phyloP scores from a whole-genome alignment of 495 filamentous ascomycete genomes.

The Xylaria telfairii region DNA sequence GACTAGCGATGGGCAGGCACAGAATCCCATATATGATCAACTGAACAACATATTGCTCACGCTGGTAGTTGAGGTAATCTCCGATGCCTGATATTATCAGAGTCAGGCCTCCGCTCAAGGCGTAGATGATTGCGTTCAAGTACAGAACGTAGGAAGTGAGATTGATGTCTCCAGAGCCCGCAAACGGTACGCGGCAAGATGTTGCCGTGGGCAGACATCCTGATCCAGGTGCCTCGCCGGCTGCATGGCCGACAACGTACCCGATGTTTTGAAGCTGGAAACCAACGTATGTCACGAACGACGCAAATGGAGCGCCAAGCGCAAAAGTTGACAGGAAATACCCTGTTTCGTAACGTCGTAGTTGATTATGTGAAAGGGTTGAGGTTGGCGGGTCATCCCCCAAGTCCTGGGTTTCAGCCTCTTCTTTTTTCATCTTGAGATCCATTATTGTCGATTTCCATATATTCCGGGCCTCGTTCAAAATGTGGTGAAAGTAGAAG shows the following conservation, averaged over 20 bases:
- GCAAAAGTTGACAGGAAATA: conserved; percentile 10
- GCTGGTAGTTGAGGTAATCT: not conserved
- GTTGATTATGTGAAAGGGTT: not conserved
- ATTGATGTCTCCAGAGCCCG: not conserved
- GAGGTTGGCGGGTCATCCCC: not conserved
- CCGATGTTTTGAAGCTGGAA: conserved; percentile 14
- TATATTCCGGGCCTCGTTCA: too few species aligned
- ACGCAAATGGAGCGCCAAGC: not conserved
- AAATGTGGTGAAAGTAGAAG: not conserved
- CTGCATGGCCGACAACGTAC: not conserved
- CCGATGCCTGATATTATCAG: not conserved
- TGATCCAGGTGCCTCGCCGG: not conserved
- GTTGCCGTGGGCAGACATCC: conserved; percentile 6
- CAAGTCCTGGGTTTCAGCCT: not conserved
- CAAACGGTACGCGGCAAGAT: conserved; percentile 12
- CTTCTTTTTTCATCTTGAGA: not conserved
- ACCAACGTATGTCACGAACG: conserved; percentile 3
- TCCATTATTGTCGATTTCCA: not conserved
- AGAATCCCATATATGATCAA: conserved; percentile 8
- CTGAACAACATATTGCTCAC: conserved; percentile 8
- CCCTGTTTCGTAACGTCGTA: conserved; percentile 4
- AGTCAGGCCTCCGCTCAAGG: not conserved
- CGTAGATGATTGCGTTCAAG: conserved; percentile 8
- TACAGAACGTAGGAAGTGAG: conserved; percentile 6
- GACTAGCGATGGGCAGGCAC: not conserved